Evolutionary conservation across 1,284 basidiomycete species (phyloP), one percentile per base, ranked within the genome.

Genomic region (Heterobasidion irregulare): DNA sequence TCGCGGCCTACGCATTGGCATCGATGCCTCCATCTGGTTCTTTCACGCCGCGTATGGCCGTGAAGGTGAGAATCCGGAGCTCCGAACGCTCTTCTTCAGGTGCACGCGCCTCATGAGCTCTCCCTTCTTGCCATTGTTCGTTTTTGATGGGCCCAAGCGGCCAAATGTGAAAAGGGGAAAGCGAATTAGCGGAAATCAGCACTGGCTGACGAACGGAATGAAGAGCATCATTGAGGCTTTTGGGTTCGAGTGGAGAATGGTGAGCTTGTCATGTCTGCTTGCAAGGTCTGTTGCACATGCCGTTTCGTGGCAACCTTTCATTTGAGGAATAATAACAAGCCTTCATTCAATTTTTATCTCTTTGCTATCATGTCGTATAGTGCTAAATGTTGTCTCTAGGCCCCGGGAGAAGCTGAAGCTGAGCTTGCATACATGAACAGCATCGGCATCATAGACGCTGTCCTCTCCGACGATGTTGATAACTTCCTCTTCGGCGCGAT

Each of bases 381-480:
- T 26, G 26, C 26, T 26, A 26, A 26, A 4, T 26, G 26, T 5
- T 26, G 26, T 26, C 26, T 26, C 4, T 58, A 89, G 82, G 96
- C 96, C 6, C 92, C 92, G 0, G 96, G 93, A 10, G 96, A 98
- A 70, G 96, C 96, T 0, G 96, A 99, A 69, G 96, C 96, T 0
- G 96, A 99, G 65, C 76, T 99, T 0, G 96, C 96, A 0, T 86
- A 88, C 58, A 75, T 98, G 59, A 94, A 92, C 63, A 72, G 75
- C 4, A 80, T 86, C 36, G 92, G 92, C 0, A 70, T 89, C 54
- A 88, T 98, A 53, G 96, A 99, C 65, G 92, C 86, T 0, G 82
- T 98, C 9, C 74, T 97, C 41, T 93, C 94, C 0, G 95, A 98
- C 70, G 96, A 98, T 62, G 92, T 92, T 0, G 96, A 98, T 64